Conservation (phyloP, 495 filamentous ascomycete genomes). For the Aspergillus ellipticus region DNA sequence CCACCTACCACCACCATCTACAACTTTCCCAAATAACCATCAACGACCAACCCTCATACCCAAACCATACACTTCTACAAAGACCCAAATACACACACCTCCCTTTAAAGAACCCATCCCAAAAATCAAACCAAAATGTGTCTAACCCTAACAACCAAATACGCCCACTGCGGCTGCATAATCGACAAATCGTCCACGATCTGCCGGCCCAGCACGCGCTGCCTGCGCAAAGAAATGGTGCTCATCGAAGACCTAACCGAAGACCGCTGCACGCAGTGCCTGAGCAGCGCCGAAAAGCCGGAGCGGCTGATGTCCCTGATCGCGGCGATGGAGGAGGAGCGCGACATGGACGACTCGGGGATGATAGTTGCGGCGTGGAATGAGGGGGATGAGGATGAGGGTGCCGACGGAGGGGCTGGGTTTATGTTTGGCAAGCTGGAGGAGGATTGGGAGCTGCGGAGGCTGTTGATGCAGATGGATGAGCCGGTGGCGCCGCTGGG, state of each 20-base stretch:
- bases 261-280: neutral
- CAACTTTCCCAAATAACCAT: no score
- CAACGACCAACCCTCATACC: no score
- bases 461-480: neutral
- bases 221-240: neutral
- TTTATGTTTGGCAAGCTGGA: no score
- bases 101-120: neutral
- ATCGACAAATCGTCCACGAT: neutral
- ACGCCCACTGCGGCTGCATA: neutral
- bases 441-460: neutral
- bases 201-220: neutral
- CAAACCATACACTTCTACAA: no score
- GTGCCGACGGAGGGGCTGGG: no score
- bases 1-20: no score
- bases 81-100: no score
- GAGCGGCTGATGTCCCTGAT: neutral
- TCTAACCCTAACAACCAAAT: neutral
- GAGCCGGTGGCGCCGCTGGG: no score
- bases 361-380: neutral
- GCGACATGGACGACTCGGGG: neutral
- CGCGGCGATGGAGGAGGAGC: neutral
- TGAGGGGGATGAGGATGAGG: neutral
- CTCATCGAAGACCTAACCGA: neutral
- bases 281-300: neutral
- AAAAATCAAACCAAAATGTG: neutral